These are phyloP conservation scores for Podospora pseudopauciseta DNA, from an alignment of 495 filamentous ascomycete genomes.

Conservation along the genomic window DNA sequence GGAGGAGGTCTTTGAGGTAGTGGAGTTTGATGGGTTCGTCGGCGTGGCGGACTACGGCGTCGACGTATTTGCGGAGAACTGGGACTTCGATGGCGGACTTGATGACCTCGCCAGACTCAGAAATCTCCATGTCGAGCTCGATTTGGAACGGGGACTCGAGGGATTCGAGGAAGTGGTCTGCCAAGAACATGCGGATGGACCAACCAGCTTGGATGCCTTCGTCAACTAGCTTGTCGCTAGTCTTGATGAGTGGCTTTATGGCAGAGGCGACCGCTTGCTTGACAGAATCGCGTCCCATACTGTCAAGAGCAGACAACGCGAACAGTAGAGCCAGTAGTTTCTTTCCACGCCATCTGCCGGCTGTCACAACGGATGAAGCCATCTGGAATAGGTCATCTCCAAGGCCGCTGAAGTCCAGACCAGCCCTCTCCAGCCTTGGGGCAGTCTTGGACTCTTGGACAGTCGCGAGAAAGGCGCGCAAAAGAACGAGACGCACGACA, in stretches of 20 bases:
- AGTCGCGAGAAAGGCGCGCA: conserved; percentile 19
- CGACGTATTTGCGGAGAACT: conserved; percentile 25
- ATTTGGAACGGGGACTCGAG: conserved; percentile 22
- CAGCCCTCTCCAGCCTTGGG: conserved; percentile 18
- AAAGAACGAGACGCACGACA: conserved; percentile 21
- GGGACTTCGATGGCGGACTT: conserved; percentile 8
- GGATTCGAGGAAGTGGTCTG: conserved; percentile 26
- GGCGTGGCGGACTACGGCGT: conserved; percentile 19
- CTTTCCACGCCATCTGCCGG: conserved; percentile 17
- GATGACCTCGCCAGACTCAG: neutral
- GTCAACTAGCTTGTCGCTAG: conserved; percentile 29
- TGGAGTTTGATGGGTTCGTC: conserved; percentile 28
- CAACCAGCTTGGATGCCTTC: conserved; percentile 32
- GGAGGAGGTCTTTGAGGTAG: conserved; percentile 26
- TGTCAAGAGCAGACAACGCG: conserved; percentile 22
- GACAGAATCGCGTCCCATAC: conserved; percentile 15
- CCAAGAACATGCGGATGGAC: conserved; percentile 40
- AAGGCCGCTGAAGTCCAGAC: conserved; percentile 16
- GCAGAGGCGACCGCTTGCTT: conserved; percentile 9
- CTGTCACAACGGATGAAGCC: conserved; percentile 9
- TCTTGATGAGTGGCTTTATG: conserved; percentile 25
- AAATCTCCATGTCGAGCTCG: conserved; percentile 7
- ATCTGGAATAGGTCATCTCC: conserved; percentile 16
- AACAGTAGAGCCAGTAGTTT: conserved; percentile 19
- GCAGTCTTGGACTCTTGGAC: conserved; percentile 14